Percentiles rank a stretch among this genome's conserved stretches.
These are phyloP conservation scores for Alternaria gaisen DNA, from an alignment of 2,329 filamentous ascomycete genomes.

Conservation along the genomic window DNA sequence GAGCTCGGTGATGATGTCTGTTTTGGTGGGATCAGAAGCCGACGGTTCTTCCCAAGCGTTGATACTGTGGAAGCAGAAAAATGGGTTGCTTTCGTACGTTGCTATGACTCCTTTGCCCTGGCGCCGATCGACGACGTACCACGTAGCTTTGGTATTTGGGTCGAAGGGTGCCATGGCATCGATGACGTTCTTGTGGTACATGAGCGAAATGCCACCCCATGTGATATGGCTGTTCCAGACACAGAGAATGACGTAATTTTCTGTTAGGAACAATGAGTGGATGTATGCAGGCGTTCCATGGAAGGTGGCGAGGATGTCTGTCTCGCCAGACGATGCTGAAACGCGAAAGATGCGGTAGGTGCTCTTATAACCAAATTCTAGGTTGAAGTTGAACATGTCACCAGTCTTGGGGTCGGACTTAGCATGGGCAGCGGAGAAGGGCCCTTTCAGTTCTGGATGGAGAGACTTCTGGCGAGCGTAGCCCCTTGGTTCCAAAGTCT, in stretches of 20 bases:
- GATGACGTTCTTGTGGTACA: conserved; percentile 72
- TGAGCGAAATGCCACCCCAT: conserved; percentile 66
- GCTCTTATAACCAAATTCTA: conserved; percentile 65
- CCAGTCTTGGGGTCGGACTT: conserved; percentile 76
- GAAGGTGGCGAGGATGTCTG: conserved; percentile 76
- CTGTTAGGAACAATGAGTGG: conserved; percentile 81
- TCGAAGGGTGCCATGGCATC: conserved; percentile 74
- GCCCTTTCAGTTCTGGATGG: conserved; percentile 74
- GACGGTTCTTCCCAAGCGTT: conserved; percentile 76
- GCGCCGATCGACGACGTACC: conserved; percentile 78
- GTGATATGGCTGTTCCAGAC: conserved; percentile 72
- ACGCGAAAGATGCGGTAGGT: conserved; percentile 76
- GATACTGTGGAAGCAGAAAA: conserved; percentile 82
- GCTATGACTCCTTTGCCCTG: conserved; percentile 71
- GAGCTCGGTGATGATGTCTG: conserved; percentile 71
- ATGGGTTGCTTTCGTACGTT: conserved; percentile 71
- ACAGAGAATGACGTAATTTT: conserved; percentile 76
- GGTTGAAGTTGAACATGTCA: conserved; percentile 83
- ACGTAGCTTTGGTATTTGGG: conserved; percentile 64
- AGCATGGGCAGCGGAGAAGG: conserved; percentile 74
- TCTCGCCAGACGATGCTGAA: conserved; percentile 69
- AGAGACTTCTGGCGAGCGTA: conserved; percentile 67
- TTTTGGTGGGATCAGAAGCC: conserved; percentile 43
- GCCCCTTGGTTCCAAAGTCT: conserved; percentile 76
- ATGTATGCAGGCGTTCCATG: conserved; percentile 71